Percentiles rank a stretch among this genome's conserved stretches.
Evolutionary conservation across 2,329 filamentous ascomycete species (phyloP).

Genomic region (Fusarium sp.): DNA sequence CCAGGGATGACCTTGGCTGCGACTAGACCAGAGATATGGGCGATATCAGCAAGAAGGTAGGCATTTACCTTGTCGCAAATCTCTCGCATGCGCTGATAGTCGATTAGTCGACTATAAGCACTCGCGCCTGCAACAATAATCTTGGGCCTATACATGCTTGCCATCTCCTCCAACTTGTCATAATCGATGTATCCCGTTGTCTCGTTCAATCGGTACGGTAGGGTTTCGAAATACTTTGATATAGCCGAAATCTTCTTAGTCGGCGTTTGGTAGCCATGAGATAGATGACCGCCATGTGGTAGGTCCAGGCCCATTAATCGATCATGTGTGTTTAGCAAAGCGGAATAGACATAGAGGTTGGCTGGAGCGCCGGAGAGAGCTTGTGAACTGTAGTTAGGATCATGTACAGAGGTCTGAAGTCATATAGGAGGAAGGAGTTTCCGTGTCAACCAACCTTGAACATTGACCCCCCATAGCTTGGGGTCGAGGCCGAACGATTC

Average conservation of each 20-base stretch:
- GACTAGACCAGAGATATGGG: slow-evolving; percentile 94
- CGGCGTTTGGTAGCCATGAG: slow-evolving; percentile 96
- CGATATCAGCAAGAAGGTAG: slow-evolving; percentile 96
- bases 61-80: slow-evolving; percentile 92
- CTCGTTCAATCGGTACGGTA: slow-evolving; percentile 93
- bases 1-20: slow-evolving; percentile 91
- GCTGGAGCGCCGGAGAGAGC: slow-evolving; percentile 81
- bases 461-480: slow-evolving; percentile 96
- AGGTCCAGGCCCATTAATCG: slow-evolving; percentile 97
- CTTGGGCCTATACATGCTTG: slow-evolving; percentile 92
- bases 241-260: slow-evolving; percentile 97
- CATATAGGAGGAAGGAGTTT: background rate
- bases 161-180: slow-evolving; percentile 87
- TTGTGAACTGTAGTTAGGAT: slow-evolving; percentile 53
- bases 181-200: slow-evolving; percentile 96
- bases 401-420: background rate
- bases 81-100: slow-evolving; percentile 92
- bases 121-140: slow-evolving; percentile 95
- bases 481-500: slow-evolving; percentile 87
- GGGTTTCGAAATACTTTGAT: slow-evolving; percentile 98
- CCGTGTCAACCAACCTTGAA: slow-evolving; percentile 75
- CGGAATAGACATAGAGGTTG: slow-evolving; percentile 95
- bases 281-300: slow-evolving; percentile 95
- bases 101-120: slow-evolving; percentile 94
- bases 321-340: slow-evolving; percentile 91